Percentiles rank a stretch among this genome's conserved stretches.
phyloP scores from a whole-genome alignment of 192 early-diverging fungal genomes.

The Gigaspora rosea region DNA sequence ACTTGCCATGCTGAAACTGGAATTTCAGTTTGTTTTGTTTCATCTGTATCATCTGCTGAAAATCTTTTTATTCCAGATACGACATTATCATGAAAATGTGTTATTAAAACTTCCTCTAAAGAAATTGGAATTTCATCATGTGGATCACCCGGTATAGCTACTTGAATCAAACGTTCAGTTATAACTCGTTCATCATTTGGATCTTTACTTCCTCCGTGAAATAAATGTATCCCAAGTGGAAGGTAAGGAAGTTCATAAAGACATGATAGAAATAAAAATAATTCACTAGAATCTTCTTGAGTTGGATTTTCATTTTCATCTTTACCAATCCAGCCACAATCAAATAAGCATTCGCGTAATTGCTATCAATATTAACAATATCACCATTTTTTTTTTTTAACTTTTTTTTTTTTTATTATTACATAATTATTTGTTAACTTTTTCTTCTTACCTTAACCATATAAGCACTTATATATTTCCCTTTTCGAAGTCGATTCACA shows the following conservation, averaged over 20 bases:
- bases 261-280: slow-evolving; percentile 69
- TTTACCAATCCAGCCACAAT: slow-evolving; percentile 29
- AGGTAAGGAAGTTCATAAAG: slow-evolving; percentile 66
- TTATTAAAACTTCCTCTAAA: slow-evolving; percentile 57
- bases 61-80: slow-evolving; percentile 54
- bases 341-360: slow-evolving; percentile 15
- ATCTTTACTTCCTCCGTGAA: slow-evolving; percentile 68
- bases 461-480: slow-evolving; percentile 54
- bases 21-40: slow-evolving; percentile 36
- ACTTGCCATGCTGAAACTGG: slow-evolving; percentile 72
- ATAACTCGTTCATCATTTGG: slow-evolving; percentile 66
- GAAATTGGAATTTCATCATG: slow-evolving; percentile 35
- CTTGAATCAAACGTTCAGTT: slow-evolving; percentile 62
- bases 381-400: background rate
- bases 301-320: slow-evolving; percentile 29
- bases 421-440: background rate
- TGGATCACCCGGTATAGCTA: slow-evolving; percentile 45
- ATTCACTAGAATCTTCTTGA: slow-evolving; percentile 71
- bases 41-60: slow-evolving; percentile 22
- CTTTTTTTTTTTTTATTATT: background rate
- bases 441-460: slow-evolving; percentile 46
- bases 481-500: slow-evolving; percentile 64
- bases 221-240: slow-evolving; percentile 63
- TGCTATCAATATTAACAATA: slow-evolving; percentile 10
- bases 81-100: slow-evolving; percentile 67